phyloP scores from a whole-genome alignment of 225 moss, liverwort and hornwort genomes.

The Pseudoscleropodium purum region DNA sequence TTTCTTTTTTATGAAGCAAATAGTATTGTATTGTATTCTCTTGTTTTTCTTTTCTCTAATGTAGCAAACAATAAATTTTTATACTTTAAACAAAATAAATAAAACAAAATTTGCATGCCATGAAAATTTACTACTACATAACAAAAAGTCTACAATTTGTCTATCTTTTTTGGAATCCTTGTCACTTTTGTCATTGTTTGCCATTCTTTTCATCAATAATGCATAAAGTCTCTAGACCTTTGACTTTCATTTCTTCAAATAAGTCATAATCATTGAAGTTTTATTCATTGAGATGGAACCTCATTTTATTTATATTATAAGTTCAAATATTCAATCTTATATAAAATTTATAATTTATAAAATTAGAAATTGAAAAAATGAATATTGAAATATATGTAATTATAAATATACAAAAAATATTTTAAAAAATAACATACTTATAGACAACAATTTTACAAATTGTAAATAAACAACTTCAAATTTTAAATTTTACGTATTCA shows the following conservation, averaged over 20 bases:
- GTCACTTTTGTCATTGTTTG: neutral
- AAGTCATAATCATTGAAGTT: no score
- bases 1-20: no score
- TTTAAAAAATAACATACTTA: no score
- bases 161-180: accelerated
- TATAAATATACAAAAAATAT: no score
- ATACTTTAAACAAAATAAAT: neutral
- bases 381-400: neutral
- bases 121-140: neutral
- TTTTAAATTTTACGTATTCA: neutral
- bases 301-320: neutral
- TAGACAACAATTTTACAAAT: neutral
- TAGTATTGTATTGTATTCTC: no score
- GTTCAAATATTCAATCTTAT: neutral
- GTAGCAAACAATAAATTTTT: neutral
- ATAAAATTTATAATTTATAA: neutral
- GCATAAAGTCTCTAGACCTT: neutral
- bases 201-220: neutral
- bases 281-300: neutral
- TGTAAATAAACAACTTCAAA: neutral
- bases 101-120: neutral
- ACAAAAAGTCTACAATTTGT: neutral
- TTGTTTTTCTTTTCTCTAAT: neutral
- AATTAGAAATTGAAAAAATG: neutral
- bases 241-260: neutral